Percentiles rank a stretch among this genome's conserved stretches.
These are phyloP conservation scores for Candida succiphila DNA, from an alignment of 805 yeast species.

Conservation along the genomic window DNA sequence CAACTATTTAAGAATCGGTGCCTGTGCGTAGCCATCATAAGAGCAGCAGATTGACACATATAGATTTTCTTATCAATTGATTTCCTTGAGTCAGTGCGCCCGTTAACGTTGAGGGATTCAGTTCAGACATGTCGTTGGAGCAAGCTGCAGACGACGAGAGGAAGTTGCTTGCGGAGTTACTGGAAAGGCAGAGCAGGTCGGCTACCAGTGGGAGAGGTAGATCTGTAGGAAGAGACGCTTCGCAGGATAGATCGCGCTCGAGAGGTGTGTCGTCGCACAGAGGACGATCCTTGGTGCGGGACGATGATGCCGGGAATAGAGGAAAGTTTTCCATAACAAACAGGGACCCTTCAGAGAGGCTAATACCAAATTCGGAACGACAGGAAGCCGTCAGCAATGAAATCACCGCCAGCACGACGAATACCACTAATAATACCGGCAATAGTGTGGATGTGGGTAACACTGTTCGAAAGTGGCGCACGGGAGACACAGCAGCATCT, in stretches of 20 bases:
- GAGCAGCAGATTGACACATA: too few relatives aligned
- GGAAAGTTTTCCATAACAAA: background rate
- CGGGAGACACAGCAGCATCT: background rate
- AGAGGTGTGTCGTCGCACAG: constrained; percentile 14
- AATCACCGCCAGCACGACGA: constrained; percentile 6
- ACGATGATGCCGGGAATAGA: constrained; percentile 7
- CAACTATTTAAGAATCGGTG: too few relatives aligned
- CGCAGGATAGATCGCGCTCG: constrained; percentile 6
- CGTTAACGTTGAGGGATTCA: background rate
- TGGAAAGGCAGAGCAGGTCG: constrained; percentile 16
- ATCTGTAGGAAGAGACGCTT: constrained; percentile 4
- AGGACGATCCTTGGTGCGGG: constrained; percentile 12
- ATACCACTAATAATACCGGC: constrained; percentile 7
- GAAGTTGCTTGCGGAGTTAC: constrained; percentile 18
- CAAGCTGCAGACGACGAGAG: constrained; percentile 25
- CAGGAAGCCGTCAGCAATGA: constrained; percentile 17
- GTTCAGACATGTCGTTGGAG: constrained; percentile 24
- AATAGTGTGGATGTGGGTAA: constrained; percentile 8
- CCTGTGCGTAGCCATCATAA: too few relatives aligned
- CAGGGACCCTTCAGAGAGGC: constrained; percentile 38
- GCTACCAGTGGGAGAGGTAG: constrained; percentile 13
- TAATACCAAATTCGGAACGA: constrained; percentile 58
- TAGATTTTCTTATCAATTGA: too few relatives aligned
- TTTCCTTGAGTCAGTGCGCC: background rate
- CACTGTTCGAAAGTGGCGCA: constrained; percentile 7